phyloP scores from a whole-genome alignment of 345 rosid species.

The Aquilaria sinensis region DNA sequence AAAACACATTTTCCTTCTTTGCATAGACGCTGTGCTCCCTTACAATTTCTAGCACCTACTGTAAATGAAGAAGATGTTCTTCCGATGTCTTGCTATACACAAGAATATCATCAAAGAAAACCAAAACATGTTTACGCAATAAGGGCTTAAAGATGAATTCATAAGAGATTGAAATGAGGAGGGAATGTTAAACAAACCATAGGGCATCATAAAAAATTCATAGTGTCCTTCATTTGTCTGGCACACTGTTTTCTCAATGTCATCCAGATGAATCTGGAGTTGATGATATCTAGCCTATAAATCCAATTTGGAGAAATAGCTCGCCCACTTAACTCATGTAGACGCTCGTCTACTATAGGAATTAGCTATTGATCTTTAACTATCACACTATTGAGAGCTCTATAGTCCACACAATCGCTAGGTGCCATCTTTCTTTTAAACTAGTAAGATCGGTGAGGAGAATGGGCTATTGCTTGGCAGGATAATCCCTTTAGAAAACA shows the following conservation, averaged over 20 bases:
- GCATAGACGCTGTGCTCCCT: neutral
- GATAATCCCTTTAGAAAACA: neutral
- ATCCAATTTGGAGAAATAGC: too few species aligned
- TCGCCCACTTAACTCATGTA: too few species aligned
- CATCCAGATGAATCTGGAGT: neutral
- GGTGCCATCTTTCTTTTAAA: neutral
- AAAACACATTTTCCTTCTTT: neutral
- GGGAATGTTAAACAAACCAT: neutral
- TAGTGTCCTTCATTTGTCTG: neutral
- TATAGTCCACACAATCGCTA: neutral
- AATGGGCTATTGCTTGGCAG: neutral
- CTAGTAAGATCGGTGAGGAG: neutral
- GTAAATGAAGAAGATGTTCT: too few species aligned
- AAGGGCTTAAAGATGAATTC: neutral
- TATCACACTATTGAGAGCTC: neutral
- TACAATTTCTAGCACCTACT: too few species aligned
- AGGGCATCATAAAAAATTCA: neutral
- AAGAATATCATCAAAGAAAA: slow-evolving; percentile 5
- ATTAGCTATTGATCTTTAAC: neutral
- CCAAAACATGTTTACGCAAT: neutral
- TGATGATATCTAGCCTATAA: neutral
- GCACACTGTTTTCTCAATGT: neutral
- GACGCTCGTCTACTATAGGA: too few species aligned
- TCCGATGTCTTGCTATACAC: neutral
- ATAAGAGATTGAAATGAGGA: neutral